Base-by-base conservation (phyloP, 495 filamentous ascomycete species). In the Penicilliopsis zonata region DNA sequence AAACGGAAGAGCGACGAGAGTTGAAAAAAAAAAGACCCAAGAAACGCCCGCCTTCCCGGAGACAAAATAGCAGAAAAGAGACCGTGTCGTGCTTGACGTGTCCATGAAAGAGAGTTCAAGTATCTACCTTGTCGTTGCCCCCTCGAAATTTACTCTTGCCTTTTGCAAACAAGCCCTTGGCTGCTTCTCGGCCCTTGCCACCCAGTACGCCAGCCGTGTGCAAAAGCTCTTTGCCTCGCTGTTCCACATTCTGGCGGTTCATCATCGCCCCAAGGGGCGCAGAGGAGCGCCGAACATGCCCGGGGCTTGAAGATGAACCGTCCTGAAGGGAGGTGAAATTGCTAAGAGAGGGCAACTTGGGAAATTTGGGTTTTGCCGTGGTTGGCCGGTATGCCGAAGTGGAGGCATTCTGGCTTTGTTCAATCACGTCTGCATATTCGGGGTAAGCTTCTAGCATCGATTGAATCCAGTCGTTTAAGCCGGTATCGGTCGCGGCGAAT, bases 111-210 rank as follows among this genome's bases (percentile, higher is more conserved):
- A 50, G 58, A 68, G 59, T 67, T 72, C 41, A 69, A 59, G 59
- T 52, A 72, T 83, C 80, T 76, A 84, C 83, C 80, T 88, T 90
- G 47, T 87, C 81, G 30, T 47, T 47, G 17, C 59, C 60, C 42
- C 78, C 77, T 35, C 74, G 72, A 48, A 90, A 72, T 52, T 81
- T 86, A 55, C 69, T 90, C 54, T 77, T 81, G 22, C 86, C 85
- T 49, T 88, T 90, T 36, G 76, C 80, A 52, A 94, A 78, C 31
- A 94, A 50, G 18, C 84, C 86, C 58, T 90, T 92, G 9, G 86
- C 83, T 14, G 82, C 80, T 43, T 79, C 80, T 17, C 69, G 70
- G 14, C 72, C 78, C 47, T 78, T 80, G 13, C 78, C 78, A 39
- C 79, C 74, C 36, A 81, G 59, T 3, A 72, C 57, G 5, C 82